Conservation (phyloP, 768 basidiomycete species). For the Hericium alpestre region DNA sequence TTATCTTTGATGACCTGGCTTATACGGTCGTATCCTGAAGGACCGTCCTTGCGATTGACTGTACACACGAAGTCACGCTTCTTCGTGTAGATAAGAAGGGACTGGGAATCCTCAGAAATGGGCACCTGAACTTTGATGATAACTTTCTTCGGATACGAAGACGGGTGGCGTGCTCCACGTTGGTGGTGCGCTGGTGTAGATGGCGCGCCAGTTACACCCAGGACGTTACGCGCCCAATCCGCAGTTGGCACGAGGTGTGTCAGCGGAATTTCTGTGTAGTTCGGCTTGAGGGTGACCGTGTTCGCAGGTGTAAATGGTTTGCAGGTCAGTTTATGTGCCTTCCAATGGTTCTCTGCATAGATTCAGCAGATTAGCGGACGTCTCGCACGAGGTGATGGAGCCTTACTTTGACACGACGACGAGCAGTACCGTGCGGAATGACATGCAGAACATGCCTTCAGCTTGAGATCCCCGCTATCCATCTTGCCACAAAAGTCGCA, state of each 20-base stretch:
- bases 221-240: slow-evolving; percentile 19
- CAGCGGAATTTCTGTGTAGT: slow-evolving; percentile 17
- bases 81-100: slow-evolving; percentile 39
- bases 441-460: slow-evolving; percentile 37
- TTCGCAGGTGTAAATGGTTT: slow-evolving; percentile 31
- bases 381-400: slow-evolving; percentile 12
- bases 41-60: slow-evolving; percentile 23
- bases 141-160: slow-evolving; percentile 26
- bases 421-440: slow-evolving; percentile 47
- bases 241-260: slow-evolving; percentile 17
- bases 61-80: slow-evolving; percentile 43
- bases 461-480: slow-evolving; percentile 24
- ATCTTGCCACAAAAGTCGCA: slow-evolving; percentile 32
- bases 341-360: slow-evolving; percentile 34
- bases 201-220: slow-evolving; percentile 18
- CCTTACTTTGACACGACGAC: slow-evolving; percentile 41
- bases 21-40: slow-evolving; percentile 31
- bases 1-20: slow-evolving; percentile 27
- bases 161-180: slow-evolving; percentile 5
- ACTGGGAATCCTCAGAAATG: slow-evolving; percentile 1
- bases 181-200: slow-evolving; percentile 8
- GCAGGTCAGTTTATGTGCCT: slow-evolving; percentile 36
- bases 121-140: slow-evolving; percentile 49
- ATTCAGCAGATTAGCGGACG: not conserved
- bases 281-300: slow-evolving; percentile 38